Percentiles rank a stretch among this genome's conserved stretches.
Evolutionary conservation across 176 grass and related monocot species (phyloP).

Genomic region (Oryza glaberrima): DNA sequence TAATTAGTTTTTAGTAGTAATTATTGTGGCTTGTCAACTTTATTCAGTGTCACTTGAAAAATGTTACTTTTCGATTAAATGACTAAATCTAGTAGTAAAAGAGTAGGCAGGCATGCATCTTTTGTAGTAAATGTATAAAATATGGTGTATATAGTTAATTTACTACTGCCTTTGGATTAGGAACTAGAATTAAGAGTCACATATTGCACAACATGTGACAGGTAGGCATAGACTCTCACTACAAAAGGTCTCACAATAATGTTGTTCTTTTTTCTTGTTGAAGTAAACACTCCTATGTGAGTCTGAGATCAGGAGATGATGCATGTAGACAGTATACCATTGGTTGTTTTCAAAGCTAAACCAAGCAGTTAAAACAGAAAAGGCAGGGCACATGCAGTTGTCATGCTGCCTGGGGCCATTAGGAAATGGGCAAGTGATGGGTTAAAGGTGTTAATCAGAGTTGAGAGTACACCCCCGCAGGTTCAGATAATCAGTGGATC

Average conservation of each 20-base stretch:
- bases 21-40: neutral
- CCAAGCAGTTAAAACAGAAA: constrained; percentile 1
- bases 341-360: constrained; percentile 29
- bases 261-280: constrained; percentile 1
- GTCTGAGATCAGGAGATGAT: neutral
- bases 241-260: neutral
- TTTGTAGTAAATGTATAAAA: neutral
- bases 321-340: neutral
- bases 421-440: constrained; percentile 33
- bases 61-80: neutral
- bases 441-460: constrained; percentile 2
- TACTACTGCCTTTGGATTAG: neutral
- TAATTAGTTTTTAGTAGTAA: neutral
- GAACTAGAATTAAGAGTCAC: neutral
- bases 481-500: neutral
- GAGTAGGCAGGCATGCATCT: neutral
- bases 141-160: neutral
- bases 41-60: neutral
- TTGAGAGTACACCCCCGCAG: neutral
- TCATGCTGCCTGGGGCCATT: neutral
- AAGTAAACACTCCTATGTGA: neutral
- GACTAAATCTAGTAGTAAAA: neutral
- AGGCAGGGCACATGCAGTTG: neutral
- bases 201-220: neutral
- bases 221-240: neutral